A percentile compares a stretch with the other conserved stretches of the same genome.
phyloP scores from a whole-genome alignment of 768 basidiomycete genomes.

The Tricholoma terreum region DNA sequence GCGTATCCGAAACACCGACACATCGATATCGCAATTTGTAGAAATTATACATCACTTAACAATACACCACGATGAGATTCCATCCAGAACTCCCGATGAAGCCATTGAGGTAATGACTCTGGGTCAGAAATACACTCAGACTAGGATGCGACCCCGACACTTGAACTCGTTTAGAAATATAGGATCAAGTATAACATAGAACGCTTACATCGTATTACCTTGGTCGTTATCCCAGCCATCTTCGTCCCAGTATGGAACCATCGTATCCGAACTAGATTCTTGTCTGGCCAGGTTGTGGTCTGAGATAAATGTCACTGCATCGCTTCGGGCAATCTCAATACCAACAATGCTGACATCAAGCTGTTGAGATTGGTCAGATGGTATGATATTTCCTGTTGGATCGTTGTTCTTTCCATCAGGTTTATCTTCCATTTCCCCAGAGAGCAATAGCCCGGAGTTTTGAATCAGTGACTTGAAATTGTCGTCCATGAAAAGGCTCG shows the following conservation, averaged over 20 bases:
- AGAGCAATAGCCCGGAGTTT: conserved; percentile 20
- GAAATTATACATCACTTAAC: not conserved
- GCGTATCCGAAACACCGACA: no score
- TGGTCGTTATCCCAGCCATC: conserved; percentile 6
- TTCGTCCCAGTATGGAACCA: conserved; percentile 20
- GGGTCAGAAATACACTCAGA: no score
- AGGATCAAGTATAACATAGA: not conserved
- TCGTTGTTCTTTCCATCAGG: not conserved
- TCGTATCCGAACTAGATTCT: not conserved
- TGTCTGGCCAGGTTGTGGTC: not conserved
- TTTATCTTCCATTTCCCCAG: not conserved
- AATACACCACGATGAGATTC: not conserved
- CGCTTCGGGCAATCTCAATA: conserved; percentile 19
- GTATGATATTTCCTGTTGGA: not conserved
- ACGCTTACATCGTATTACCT: conserved; percentile 2
- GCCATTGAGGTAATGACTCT: no score
- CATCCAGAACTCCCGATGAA: no score
- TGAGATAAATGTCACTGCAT: conserved; percentile 8
- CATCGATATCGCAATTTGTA: not conserved
- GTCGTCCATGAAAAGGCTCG: conserved; percentile 43
- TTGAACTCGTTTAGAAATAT: not conserved
- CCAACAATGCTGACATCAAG: conserved; percentile 21
- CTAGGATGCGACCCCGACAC: conserved; percentile 9
- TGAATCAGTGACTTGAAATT: conserved; percentile 46
- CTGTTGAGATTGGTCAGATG: conserved; percentile 15